A percentile compares a stretch with the other conserved stretches of the same genome.
These are phyloP conservation scores for Paecilomyces niveus DNA, from an alignment of 2,329 filamentous ascomycete species.

Conservation along the genomic window DNA sequence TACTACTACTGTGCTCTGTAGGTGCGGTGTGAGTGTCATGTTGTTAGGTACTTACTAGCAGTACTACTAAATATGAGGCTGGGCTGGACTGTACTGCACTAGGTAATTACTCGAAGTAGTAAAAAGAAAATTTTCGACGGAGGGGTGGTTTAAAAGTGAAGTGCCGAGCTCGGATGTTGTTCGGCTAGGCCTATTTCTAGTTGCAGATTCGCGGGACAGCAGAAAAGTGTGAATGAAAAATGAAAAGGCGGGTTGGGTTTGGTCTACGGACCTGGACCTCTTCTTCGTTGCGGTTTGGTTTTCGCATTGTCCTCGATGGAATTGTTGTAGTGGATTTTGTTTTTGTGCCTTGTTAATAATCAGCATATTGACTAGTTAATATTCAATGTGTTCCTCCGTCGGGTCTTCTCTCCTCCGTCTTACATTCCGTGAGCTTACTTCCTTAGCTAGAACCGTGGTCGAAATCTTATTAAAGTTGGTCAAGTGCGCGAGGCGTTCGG, in stretches of 20 bases:
- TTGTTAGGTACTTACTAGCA: too few relatives aligned
- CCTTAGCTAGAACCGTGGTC: background rate
- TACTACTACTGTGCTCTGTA: too few relatives aligned
- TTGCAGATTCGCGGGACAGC: background rate
- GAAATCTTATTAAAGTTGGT: background rate
- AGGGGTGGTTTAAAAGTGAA: background rate
- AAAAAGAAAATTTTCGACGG: background rate
- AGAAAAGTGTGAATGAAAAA: background rate
- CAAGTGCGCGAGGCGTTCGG: background rate
- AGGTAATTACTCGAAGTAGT: background rate
- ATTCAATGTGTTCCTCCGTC: background rate
- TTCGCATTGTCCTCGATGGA: background rate
- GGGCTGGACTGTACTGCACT: background rate
- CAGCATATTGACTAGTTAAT: too few relatives aligned
- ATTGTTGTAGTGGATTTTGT: too few relatives aligned
- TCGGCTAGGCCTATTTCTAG: background rate
- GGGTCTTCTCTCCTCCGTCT: background rate
- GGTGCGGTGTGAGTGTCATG: too few relatives aligned
- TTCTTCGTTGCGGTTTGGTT: background rate
- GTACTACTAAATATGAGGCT: too few relatives aligned
- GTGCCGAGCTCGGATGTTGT: background rate
- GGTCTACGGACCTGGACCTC: too few relatives aligned
- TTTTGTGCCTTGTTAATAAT: too few relatives aligned
- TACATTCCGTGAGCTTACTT: background rate
- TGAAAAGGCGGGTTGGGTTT: background rate